Conservation (phyloP, 306 rosid genomes). For the Lupinus albus region DNA sequence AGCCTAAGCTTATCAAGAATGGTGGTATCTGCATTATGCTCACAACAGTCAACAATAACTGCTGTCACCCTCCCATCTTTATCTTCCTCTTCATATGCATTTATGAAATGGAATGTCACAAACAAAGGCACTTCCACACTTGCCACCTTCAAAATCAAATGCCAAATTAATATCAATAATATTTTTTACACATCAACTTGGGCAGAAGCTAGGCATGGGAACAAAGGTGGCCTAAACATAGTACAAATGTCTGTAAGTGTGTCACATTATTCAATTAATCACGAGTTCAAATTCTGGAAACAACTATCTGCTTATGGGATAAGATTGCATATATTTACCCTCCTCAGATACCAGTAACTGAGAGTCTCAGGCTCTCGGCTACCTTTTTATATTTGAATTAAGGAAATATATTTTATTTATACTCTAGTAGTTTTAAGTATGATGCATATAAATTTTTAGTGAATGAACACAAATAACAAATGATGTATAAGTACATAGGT, state of each 20-base stretch:
- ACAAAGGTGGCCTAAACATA: no score
- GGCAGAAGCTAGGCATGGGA: neutral
- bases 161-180: no score
- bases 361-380: no score
- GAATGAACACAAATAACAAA: neutral
- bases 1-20: conserved; percentile 74
- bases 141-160: conserved; percentile 57
- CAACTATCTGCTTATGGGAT: no score
- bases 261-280: no score
- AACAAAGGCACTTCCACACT: conserved; percentile 87
- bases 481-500: neutral
- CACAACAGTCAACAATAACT: conserved; percentile 78
- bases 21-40: conserved; percentile 66
- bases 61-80: conserved; percentile 79
- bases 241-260: neutral
- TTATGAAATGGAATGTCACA: conserved; percentile 87
- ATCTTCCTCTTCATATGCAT: conserved; percentile 84
- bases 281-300: no score
- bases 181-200: neutral
- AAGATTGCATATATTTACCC: no score
- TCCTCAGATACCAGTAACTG: no score
- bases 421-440: neutral
- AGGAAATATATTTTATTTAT: neutral
- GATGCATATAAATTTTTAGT: neutral
- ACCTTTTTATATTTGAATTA: neutral